These are phyloP conservation scores for Senna tora DNA, from an alignment of 306 rosid genomes.

Conservation along the genomic window DNA sequence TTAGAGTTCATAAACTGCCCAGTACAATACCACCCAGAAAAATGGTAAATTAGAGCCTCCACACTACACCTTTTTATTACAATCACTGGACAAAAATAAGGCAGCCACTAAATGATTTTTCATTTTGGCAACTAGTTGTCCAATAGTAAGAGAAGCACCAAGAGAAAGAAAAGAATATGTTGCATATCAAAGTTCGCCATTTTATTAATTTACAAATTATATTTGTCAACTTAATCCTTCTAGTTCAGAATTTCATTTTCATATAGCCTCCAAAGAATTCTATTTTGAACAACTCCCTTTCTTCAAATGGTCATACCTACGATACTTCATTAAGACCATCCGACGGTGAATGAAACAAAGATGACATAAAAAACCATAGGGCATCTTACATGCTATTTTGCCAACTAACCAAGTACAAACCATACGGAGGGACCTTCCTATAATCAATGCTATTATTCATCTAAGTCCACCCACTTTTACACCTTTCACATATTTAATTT, in stretches of 20 bases:
- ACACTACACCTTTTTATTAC: slow-evolving; percentile 5
- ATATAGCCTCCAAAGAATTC: neutral
- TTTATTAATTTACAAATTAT: slow-evolving; percentile 8
- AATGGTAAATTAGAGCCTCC: slow-evolving; percentile 10
- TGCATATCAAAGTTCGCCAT: slow-evolving; percentile 8
- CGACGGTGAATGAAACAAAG: no score
- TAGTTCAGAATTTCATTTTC: slow-evolving; percentile 14
- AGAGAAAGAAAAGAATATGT: slow-evolving; percentile 16
- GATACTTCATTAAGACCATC: neutral
- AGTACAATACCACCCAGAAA: slow-evolving; percentile 1
- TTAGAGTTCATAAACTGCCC: neutral
- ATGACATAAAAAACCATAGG: no score
- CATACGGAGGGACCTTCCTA: neutral
- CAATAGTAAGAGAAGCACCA: slow-evolving; percentile 17
- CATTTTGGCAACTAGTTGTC: slow-evolving; percentile 10
- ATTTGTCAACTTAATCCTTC: neutral
- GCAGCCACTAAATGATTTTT: neutral
- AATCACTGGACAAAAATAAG: slow-evolving; percentile 14
- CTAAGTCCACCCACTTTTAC: neutral
- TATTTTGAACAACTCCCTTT: neutral
- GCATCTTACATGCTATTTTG: no score
- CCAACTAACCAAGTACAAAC: neutral
- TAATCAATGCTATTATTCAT: neutral
- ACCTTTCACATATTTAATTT: no score
- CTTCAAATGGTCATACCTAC: neutral